Percentiles rank a stretch among this genome's conserved stretches.
Conservation (phyloP, 306 rosid genomes). For the Vachellia pachyceras region DNA sequence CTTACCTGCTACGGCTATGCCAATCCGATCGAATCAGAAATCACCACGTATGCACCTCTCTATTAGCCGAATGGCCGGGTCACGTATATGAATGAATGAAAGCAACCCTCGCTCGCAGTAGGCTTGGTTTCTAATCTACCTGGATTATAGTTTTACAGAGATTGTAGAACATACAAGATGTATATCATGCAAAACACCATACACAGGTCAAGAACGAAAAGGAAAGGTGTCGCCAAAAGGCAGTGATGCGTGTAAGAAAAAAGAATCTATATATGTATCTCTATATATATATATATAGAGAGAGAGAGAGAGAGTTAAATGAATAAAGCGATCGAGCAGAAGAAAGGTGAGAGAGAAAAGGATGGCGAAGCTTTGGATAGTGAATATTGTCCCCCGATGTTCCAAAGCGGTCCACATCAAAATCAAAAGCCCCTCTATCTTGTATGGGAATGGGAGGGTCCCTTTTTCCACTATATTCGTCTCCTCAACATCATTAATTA, state of each 20-base stretch:
- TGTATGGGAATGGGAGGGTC: slow-evolving; percentile 58
- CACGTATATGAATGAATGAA: slow-evolving; percentile 3
- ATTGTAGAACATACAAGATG: slow-evolving; percentile 30
- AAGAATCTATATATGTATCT: neutral
- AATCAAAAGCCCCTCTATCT: slow-evolving; percentile 54
- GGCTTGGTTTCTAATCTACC: slow-evolving; percentile 23
- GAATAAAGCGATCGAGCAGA: slow-evolving; percentile 30
- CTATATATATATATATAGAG: too few relatives aligned
- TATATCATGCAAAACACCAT: slow-evolving; percentile 45
- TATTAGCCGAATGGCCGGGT: slow-evolving; percentile 20
- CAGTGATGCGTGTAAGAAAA: slow-evolving; percentile 52
- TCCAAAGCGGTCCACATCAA: slow-evolving; percentile 77
- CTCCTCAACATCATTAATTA: slow-evolving; percentile 1
- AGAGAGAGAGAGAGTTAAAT: slow-evolving; percentile 39
- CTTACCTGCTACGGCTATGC: neutral
- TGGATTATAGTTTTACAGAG: slow-evolving; percentile 10
- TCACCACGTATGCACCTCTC: neutral
- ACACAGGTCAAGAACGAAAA: slow-evolving; percentile 47
- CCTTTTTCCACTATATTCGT: slow-evolving; percentile 49
- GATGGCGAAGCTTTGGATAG: slow-evolving; percentile 61
- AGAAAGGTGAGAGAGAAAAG: slow-evolving; percentile 45
- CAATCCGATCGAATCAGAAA: slow-evolving; percentile 22
- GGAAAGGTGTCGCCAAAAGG: slow-evolving; percentile 62
- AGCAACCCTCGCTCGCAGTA: slow-evolving; percentile 20
- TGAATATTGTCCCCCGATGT: slow-evolving; percentile 81